These are phyloP conservation scores for Curvularia hawaiiensis DNA, from an alignment of 2,329 filamentous ascomycete genomes.

Conservation along the genomic window DNA sequence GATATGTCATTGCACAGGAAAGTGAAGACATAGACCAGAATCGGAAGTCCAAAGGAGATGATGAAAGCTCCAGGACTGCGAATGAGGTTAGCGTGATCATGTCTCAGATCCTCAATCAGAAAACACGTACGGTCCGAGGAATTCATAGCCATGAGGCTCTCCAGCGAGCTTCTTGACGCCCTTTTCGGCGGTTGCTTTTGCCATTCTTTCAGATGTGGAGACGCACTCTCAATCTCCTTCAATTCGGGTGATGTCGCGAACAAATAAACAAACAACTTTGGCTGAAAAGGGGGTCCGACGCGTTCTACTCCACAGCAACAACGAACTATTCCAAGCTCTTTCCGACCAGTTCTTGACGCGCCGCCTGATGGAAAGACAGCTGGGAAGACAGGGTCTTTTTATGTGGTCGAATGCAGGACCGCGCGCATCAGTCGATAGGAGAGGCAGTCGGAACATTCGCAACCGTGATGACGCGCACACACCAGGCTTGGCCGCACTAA, in stretches of 20 bases:
- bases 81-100: conserved; percentile 19
- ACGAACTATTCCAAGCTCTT: conserved; percentile 2
- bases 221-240: conserved; percentile 10
- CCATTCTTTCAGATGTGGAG: conserved; percentile 29
- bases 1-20: conserved; percentile 93
- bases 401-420: conserved; percentile 17
- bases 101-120: not conserved
- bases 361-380: conserved; percentile 6
- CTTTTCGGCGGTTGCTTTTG: conserved; percentile 32
- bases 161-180: conserved; percentile 27
- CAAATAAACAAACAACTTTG: conserved; percentile 6
- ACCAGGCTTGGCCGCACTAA: conserved; percentile 13
- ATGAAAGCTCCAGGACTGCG: conserved; percentile 73
- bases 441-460: conserved; percentile 19
- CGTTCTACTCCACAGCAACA: conserved; percentile 8
- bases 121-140: conserved; percentile 47
- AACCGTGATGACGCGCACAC: conserved; percentile 25
- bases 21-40: conserved; percentile 77
- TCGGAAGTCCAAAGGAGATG: conserved; percentile 80
- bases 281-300: conserved; percentile 23
- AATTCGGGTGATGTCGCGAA: conserved; percentile 4
- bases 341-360: conserved; percentile 1
- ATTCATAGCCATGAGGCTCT: conserved; percentile 48
- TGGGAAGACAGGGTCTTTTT: conserved; percentile 4
- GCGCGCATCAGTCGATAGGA: conserved; percentile 27